Conservation (phyloP, 306 rosid genomes). For the Quercus gilva region DNA sequence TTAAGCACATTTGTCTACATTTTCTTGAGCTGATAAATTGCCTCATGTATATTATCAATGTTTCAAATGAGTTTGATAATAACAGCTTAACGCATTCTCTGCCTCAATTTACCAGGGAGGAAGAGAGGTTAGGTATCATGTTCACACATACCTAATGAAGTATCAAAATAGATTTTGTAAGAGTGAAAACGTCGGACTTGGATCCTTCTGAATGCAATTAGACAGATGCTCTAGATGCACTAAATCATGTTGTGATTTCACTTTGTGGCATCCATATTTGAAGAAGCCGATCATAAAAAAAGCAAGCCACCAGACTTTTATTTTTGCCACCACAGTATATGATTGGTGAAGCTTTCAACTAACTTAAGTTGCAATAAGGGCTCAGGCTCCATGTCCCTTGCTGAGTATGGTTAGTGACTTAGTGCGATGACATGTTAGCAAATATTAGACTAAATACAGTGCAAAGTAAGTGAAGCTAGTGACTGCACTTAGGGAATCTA, state of each 20-base stretch:
- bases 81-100: no score
- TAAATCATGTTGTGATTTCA: slow-evolving; percentile 22
- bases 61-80: no score
- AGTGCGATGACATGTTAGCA: no score
- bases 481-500: no score
- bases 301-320: slow-evolving; percentile 32
- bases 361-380: no score
- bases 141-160: not conserved
- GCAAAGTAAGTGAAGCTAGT: no score
- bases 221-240: not conserved
- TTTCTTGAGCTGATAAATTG: no score
- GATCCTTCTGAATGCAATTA: not conserved
- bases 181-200: slow-evolving; percentile 2
- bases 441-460: no score
- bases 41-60: no score
- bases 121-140: not conserved
- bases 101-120: not conserved
- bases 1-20: not conserved
- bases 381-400: no score
- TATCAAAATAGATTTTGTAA: not conserved
- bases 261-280: slow-evolving; percentile 62
- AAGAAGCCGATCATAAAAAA: slow-evolving; percentile 78
- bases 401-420: no score
- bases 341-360: not conserved
- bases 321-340: slow-evolving; percentile 53